Conservation (phyloP, 163 green algal species). For the Chlorella variabilis region DNA sequence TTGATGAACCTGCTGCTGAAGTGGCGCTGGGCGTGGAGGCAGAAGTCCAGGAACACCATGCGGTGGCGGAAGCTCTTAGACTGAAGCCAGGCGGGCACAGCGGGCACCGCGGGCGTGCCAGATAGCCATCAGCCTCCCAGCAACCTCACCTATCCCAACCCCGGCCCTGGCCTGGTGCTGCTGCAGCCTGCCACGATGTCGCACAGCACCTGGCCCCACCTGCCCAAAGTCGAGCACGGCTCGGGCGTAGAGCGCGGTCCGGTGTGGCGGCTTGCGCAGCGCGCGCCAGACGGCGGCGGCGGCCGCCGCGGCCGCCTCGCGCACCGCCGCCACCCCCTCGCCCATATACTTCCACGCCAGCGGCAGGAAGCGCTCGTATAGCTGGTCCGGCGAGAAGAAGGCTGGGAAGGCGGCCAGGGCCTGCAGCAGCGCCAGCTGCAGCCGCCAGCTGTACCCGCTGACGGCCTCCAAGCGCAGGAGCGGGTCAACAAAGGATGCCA, state of each 20-base stretch:
- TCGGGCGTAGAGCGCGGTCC: slow-evolving; percentile 65
- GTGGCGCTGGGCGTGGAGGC: slow-evolving; percentile 41
- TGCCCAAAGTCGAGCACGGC: slow-evolving; percentile 71
- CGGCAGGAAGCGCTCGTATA: slow-evolving; percentile 66
- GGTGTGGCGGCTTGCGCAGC: slow-evolving; percentile 47
- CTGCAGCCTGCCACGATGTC: too few relatives aligned
- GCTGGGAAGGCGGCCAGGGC: slow-evolving; percentile 27
- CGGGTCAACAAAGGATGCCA: slow-evolving; percentile 46
- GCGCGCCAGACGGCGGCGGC: slow-evolving; percentile 44
- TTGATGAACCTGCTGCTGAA: slow-evolving; percentile 76
- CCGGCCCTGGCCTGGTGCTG: too few relatives aligned
- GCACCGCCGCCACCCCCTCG: slow-evolving; percentile 50
- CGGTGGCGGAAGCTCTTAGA: slow-evolving; percentile 56
- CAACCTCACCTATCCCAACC: too few relatives aligned
- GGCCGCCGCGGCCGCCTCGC: slow-evolving; percentile 48
- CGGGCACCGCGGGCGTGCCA: too few relatives aligned
- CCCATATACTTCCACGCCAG: slow-evolving; percentile 60
- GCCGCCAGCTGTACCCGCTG: slow-evolving; percentile 63
- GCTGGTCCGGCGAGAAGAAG: slow-evolving; percentile 55
- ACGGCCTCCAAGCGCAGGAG: slow-evolving; percentile 55
- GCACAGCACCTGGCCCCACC: slow-evolving; percentile 15
- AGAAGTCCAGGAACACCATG: slow-evolving; percentile 67
- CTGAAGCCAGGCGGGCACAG: neutral
- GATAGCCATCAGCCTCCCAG: too few relatives aligned
- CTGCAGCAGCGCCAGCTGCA: slow-evolving; percentile 55